Evolutionary conservation across 495 filamentous ascomycete species (phyloP).

Genomic region (Aspergillus nidulans): DNA sequence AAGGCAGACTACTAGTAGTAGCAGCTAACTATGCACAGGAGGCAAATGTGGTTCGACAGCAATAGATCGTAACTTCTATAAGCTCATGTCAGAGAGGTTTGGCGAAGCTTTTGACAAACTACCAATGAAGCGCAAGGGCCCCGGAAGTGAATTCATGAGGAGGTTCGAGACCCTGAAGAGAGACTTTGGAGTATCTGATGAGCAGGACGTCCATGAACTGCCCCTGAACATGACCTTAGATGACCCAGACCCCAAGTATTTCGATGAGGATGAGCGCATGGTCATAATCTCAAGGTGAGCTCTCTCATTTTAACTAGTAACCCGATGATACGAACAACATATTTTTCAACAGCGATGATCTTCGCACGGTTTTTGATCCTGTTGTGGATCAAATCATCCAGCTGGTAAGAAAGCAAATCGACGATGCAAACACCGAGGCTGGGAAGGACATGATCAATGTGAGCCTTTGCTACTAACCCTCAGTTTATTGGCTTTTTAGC

Average conservation of each 20-base stretch:
- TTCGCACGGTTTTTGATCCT: slow-evolving; percentile 47
- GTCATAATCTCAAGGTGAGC: slow-evolving; percentile 1
- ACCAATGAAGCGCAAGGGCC: slow-evolving; percentile 7
- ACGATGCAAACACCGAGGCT: slow-evolving; percentile 1
- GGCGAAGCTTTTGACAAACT: slow-evolving; percentile 18
- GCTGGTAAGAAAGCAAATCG: slow-evolving; percentile 41
- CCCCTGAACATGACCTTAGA: slow-evolving; percentile 1
- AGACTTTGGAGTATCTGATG: slow-evolving; percentile 14
- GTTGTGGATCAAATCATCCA: slow-evolving; percentile 55
- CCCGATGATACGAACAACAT: background rate
- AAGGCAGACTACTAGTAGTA: too few relatives aligned
- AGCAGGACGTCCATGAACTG: slow-evolving; percentile 9
- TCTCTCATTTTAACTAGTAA: background rate
- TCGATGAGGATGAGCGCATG: slow-evolving; percentile 9
- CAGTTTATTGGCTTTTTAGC: slow-evolving; percentile 26
- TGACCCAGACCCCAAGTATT: background rate
- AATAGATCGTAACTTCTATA: slow-evolving; percentile 45
- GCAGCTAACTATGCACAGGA: background rate
- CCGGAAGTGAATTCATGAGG: slow-evolving; percentile 22
- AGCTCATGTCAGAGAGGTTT: slow-evolving; percentile 35
- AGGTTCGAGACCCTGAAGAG: slow-evolving; percentile 22
- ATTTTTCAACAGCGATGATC: slow-evolving; percentile 20
- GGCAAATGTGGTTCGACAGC: slow-evolving; percentile 52
- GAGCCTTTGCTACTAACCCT: background rate
- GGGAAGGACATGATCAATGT: slow-evolving; percentile 8